A percentile compares a stretch with the other conserved stretches of the same genome.
phyloP scores from a whole-genome alignment of 352 stramenopile species.

The Globisporangium acanthophoron region DNA sequence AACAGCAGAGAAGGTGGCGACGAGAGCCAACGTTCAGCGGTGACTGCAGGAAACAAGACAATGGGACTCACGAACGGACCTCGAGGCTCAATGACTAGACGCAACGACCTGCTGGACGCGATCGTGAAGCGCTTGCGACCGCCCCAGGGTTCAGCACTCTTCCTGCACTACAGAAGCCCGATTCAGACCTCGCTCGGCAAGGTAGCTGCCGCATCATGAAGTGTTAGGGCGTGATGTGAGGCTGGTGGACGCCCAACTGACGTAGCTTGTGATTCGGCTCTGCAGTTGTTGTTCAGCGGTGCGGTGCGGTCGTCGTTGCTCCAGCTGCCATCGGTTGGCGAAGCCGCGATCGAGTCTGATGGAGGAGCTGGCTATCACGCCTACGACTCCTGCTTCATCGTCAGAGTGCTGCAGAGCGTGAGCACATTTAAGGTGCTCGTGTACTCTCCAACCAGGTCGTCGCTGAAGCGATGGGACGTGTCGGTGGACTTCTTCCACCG shows the following conservation, averaged over 20 bases:
- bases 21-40: background rate
- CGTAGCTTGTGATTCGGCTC: background rate
- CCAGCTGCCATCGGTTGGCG: background rate
- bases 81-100: background rate
- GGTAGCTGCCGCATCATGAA: conserved; percentile 11
- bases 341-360: background rate
- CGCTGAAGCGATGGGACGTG: conserved; percentile 29
- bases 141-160: background rate
- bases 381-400: background rate
- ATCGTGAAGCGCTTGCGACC: conserved; percentile 1
- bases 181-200: conserved; percentile 35
- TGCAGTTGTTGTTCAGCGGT: conserved; percentile 38
- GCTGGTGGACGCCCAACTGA: background rate
- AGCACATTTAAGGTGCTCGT: conserved; percentile 26
- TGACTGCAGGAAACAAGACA: background rate
- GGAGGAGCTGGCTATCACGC: background rate
- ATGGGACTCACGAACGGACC: conserved; percentile 1
- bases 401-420: conserved; percentile 29
- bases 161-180: conserved; percentile 10
- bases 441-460: conserved; percentile 31
- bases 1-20: no score
- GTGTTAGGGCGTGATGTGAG: background rate
- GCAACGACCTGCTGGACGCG: background rate
- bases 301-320: conserved; percentile 2
- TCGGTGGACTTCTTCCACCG: conserved; percentile 26